Evolutionary conservation across 2,329 filamentous ascomycete genomes (phyloP).

Genomic region (Penicillium vulpinum): DNA sequence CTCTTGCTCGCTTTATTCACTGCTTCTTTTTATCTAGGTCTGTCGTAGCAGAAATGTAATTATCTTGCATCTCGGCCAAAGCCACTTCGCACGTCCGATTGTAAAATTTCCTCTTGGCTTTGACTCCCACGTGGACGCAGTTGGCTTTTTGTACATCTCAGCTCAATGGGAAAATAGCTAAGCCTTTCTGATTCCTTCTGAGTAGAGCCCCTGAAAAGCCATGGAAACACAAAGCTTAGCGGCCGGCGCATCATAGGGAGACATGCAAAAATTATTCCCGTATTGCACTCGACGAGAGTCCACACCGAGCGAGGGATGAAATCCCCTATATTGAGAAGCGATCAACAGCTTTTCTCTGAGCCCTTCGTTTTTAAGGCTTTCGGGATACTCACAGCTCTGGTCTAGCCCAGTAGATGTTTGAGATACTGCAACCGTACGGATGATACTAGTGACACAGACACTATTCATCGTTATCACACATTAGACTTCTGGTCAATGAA

Average conservation of each 20-base stretch:
- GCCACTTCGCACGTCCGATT: background rate
- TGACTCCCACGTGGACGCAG: background rate
- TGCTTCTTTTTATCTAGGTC: too few species aligned
- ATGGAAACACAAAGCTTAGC: constrained; percentile 23
- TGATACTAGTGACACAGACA: constrained; percentile 6
- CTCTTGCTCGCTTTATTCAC: too few species aligned
- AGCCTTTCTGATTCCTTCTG: background rate
- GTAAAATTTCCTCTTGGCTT: background rate
- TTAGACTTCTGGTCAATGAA: background rate
- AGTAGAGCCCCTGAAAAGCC: constrained; percentile 8
- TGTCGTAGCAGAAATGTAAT: background rate
- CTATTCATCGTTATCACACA: background rate
- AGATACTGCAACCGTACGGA: background rate
- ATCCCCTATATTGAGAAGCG: background rate
- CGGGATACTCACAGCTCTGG: constrained; percentile 1
- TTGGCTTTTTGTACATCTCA: background rate
- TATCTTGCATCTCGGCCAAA: background rate
- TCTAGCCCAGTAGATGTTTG: background rate
- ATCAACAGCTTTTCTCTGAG: background rate
- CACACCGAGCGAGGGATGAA: constrained; percentile 1
- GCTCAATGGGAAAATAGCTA: background rate
- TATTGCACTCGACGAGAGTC: constrained; percentile 38
- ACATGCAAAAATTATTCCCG: constrained; percentile 30
- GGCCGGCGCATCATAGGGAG: constrained; percentile 40
- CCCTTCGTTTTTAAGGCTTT: too few species aligned